Evolutionary conservation across 192 early-diverging fungal genomes (phyloP), one percentile per base, ranked within the genome.

Genomic region (Phycomyces blakesleeanus): DNA sequence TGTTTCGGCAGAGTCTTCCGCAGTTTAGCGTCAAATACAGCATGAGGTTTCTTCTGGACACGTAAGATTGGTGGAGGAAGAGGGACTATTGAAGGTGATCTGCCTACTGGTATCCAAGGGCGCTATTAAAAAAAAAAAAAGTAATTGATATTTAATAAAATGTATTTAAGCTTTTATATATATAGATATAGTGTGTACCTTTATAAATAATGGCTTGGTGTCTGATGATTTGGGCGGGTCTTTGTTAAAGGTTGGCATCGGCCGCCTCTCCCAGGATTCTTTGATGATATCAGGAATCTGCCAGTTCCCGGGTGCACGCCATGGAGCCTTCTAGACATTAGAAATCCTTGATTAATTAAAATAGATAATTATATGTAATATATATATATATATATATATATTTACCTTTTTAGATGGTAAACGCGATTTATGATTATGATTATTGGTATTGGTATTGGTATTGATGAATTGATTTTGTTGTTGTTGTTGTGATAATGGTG

Each of bases 271-370:
- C 53, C 60, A 63, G 38, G 61, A 54, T 49, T 63, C 64, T 47
- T 69, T 69, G 29, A 70, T 59, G 20, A 75, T 70, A 58, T 69
- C 73, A 20, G 73, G 73, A 39, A 75, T 75, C 40, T 75, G 51
- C 52, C 55, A 64, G 14, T 29, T 41, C 15, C 67, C 67, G 16
- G 67, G 67, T 38, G 67, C 52, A 21, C 57, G 59, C 67, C 67
- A 69, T 44, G 67, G 67, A 24, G 53, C 55, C 61, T 68, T 60
- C 9, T 42, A 10, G 21, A 57, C 22, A 3, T 47, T 2, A n/a
- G 44, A 6, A 14, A 47, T 2, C 2, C 15, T 14, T 47, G 44
- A 3, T 47, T 14, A n/a, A n/a, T n/a, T n/a, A n/a, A n/a, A n/a
- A n/a, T n/a, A n/a, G n/a, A n/a, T n/a, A n/a, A n/a, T n/a, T n/a